Base-by-base conservation (phyloP, 2,329 filamentous ascomycete genomes). In the Fusarium domesticum region DNA sequence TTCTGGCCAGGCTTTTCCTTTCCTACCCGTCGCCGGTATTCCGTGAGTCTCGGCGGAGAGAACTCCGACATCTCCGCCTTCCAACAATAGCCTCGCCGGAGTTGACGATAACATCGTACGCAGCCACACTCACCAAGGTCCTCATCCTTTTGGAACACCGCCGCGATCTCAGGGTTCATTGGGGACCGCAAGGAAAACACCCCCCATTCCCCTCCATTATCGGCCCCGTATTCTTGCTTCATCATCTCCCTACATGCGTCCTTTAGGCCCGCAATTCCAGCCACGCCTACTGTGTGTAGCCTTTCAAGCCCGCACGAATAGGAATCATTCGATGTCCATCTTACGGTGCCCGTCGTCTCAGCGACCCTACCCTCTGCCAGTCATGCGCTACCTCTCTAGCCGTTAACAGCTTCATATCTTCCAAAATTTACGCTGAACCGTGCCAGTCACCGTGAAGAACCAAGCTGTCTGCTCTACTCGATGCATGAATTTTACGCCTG, bases 251-350 rank as follows among this genome's bases (percentile, higher is more conserved):
- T 38, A 19, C 20, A 18, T n/a, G 38, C 33, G 31, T n/a, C 12
- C 32, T 33, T 16, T 31, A 28, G 51, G 18, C 41, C 49, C 43
- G 53, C 51, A 46, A 36, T 48, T 58, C 47, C 37, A 39, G 40
- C 17, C n/a, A n/a, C n/a, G n/a, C n/a, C n/a, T n/a, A n/a, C n/a
- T n/a, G n/a, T 16, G 18, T 35, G 35, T 33, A n/a, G 20, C 42
- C 23, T 40, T 42, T 32, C 42, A 51, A 45, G 43, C 37, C 46
- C 37, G 54, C 46, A 44, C 49, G 47, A 56, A 54, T 50, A 46
- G 35, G 35, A 36, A 30, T 33, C 43, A 12, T 34, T 39, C 6
- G 16, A 19, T 39, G 45, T 34, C 37, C 28, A 36, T 37, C 37
- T n/a, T n/a, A n/a, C n/a, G n/a, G n/a, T n/a, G n/a, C n/a, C n/a